phyloP scores from a whole-genome alignment of 164 flowering plant genomes.

The Vitis riparia region DNA sequence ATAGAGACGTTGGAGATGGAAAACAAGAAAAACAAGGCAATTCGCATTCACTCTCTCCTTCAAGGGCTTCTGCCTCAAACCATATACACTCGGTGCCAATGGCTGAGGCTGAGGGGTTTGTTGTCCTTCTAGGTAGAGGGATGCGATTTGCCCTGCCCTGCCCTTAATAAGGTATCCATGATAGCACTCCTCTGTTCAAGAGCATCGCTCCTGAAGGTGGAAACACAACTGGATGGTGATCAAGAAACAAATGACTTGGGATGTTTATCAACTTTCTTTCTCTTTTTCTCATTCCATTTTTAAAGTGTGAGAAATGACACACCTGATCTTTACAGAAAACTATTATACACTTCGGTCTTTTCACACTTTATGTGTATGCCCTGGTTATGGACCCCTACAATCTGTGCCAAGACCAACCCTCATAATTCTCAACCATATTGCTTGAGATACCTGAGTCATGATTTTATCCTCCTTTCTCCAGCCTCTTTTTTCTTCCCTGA shows the following conservation, averaged over 20 bases:
- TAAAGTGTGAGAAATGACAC: not conserved
- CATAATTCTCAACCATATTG: not conserved
- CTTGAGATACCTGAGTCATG: not conserved
- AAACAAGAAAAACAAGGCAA: not conserved
- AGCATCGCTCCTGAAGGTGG: not conserved
- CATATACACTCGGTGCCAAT: not conserved
- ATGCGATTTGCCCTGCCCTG: not conserved
- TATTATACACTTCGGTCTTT: not conserved
- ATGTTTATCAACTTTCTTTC: not conserved
- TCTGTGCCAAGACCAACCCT: not conserved
- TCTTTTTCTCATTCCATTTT: slow-evolving; percentile 8
- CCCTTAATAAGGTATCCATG: not conserved
- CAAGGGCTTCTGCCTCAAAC: slow-evolving; percentile 5
- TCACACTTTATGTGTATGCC: not conserved
- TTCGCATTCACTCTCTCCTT: slow-evolving; percentile 5
- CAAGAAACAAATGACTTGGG: not conserved
- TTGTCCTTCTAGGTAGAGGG: not conserved
- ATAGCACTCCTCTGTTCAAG: not conserved
- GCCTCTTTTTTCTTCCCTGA: not conserved
- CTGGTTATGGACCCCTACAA: not conserved
- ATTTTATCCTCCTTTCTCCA: not conserved
- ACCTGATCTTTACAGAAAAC: slow-evolving; percentile 10
- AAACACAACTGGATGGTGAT: not conserved
- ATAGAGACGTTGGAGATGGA: not conserved
- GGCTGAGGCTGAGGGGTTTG: not conserved